Evolutionary conservation across 805 yeast genomes (phyloP).

Genomic region (Dipodascopsis tothii): DNA sequence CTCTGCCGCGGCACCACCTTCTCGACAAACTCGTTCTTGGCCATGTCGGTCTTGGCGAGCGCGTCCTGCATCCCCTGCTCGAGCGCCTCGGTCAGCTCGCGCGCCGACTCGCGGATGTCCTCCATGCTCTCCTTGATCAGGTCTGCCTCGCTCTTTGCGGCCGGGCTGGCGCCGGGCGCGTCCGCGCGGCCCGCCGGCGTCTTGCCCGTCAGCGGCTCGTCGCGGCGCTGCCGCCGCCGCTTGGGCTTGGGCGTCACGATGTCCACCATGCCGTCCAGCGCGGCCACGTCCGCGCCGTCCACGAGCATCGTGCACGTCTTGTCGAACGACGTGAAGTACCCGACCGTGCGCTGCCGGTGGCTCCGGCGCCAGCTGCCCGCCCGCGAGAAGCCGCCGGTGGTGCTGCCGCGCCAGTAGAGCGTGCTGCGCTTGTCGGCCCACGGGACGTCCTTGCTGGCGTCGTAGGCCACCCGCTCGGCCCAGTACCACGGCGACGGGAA

Average conservation of each 20-base stretch:
- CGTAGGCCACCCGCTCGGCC: conserved; percentile 13
- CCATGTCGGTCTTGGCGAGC: background rate
- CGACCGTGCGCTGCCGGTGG: conserved; percentile 23
- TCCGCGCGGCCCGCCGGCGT: background rate
- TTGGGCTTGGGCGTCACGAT: background rate
- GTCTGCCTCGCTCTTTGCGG: no score
- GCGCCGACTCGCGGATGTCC: background rate
- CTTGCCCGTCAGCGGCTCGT: background rate
- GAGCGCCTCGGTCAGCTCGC: background rate
- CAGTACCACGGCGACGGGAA: conserved; percentile 25
- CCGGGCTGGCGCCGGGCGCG: background rate
- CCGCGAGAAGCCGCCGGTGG: conserved; percentile 22
- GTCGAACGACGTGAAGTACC: conserved; percentile 10
- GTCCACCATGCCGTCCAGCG: no score
- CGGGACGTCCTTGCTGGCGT: conserved; percentile 10
- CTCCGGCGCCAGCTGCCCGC: conserved; percentile 20
- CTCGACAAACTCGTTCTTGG: conserved; percentile 7
- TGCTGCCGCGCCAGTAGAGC: conserved; percentile 25
- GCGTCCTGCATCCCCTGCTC: background rate
- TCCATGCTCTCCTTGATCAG: background rate
- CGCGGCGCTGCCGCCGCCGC: background rate
- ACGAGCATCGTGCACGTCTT: conserved; percentile 19
- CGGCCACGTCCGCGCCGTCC: conserved; percentile 9
- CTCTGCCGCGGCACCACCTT: conserved; percentile 5
- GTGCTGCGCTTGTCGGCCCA: conserved; percentile 19